phyloP scores from a whole-genome alignment of 2,329 filamentous ascomycete genomes.

The Cladophialophora chaetospira region DNA sequence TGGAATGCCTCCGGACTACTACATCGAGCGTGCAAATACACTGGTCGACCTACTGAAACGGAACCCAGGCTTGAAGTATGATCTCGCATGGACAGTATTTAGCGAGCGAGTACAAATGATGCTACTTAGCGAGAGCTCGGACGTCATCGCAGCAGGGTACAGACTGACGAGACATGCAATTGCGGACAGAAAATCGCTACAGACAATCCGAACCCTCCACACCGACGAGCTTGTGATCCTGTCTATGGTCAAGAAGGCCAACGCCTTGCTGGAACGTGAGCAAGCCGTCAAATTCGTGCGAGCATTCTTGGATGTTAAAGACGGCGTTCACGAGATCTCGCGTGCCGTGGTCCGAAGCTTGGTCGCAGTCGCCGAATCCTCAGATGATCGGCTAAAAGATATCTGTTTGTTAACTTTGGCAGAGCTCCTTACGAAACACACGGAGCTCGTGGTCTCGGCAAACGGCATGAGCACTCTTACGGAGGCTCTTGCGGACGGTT shows the following conservation, averaged over 20 bases:
- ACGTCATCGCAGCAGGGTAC: slow-evolving; percentile 94
- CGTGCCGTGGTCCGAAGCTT: slow-evolving; percentile 84
- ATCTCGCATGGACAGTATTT: slow-evolving; percentile 94
- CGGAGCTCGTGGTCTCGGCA: slow-evolving; percentile 75
- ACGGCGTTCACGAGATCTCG: slow-evolving; percentile 84
- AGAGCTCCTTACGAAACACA: slow-evolving; percentile 86
- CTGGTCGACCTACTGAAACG: slow-evolving; percentile 96
- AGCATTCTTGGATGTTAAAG: slow-evolving; percentile 93
- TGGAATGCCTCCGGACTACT: slow-evolving; percentile 89
- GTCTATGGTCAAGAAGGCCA: slow-evolving; percentile 91
- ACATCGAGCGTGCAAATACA: slow-evolving; percentile 87
- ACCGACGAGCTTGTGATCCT: slow-evolving; percentile 91
- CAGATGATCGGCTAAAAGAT: slow-evolving; percentile 79
- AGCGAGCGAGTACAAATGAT: slow-evolving; percentile 91
- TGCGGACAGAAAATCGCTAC: slow-evolving; percentile 84
- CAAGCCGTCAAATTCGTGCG: slow-evolving; percentile 96
- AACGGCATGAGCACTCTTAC: slow-evolving; percentile 85
- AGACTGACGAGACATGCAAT: slow-evolving; percentile 92
- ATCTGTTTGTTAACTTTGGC: slow-evolving; percentile 93
- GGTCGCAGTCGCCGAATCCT: slow-evolving; percentile 83
- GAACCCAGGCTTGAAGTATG: slow-evolving; percentile 91
- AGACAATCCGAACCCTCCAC: slow-evolving; percentile 82
- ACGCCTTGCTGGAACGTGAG: slow-evolving; percentile 94
- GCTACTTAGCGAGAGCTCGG: slow-evolving; percentile 91
- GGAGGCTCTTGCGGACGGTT: slow-evolving; percentile 87